Evolutionary conservation across 495 filamentous ascomycete genomes (phyloP), one percentile per base, ranked within the genome.

Genomic region (Lophiotrema nucula): DNA sequence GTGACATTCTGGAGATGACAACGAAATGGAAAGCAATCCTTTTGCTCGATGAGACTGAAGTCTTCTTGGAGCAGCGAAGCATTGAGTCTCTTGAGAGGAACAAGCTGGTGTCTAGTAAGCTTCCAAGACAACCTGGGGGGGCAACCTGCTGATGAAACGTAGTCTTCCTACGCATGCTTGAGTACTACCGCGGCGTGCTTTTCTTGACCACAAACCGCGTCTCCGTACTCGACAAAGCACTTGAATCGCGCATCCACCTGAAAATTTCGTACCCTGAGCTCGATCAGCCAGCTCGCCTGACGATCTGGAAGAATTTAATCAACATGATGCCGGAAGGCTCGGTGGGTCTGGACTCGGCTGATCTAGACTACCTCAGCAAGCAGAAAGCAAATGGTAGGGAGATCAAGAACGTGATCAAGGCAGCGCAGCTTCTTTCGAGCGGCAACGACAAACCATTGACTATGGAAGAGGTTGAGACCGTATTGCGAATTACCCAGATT

Each of bases 391-490:
- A 85, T 59, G 81, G 83, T 1, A 65, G 81, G 48, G 77, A 86
- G 69, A 87, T 86, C 58, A 83, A 83, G 67, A 87, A 83, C 64
- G 73, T 79, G 3, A 73, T 86, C 31, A 83, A 83, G 64, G 83
- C 76, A 1, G 79, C 79, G 22, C 69, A 73, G 31, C 47, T 78
- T 25, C 66, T 79, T 35, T 72, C 74, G 8, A 71, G 42, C 52
- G 89, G 89, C 61, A 86, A 90, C 67, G 75, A 76, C 23, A 79
- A 82, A 38, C 77, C 80, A 1, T 74, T 95, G 8, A 78, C 79
- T 3, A 89, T 95, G 86, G 81, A 83, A 28, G 89, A 95, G 68
- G 88, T 95, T 22, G 22, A 57, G 25, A 56, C 62, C 49, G 57
- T 65, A 35, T 53, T 57, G 47, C 35, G 51, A 60, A 65, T 65